Evolutionary conservation across 345 rosid genomes (phyloP).

Genomic region (Xanthoceras sorbifolium): DNA sequence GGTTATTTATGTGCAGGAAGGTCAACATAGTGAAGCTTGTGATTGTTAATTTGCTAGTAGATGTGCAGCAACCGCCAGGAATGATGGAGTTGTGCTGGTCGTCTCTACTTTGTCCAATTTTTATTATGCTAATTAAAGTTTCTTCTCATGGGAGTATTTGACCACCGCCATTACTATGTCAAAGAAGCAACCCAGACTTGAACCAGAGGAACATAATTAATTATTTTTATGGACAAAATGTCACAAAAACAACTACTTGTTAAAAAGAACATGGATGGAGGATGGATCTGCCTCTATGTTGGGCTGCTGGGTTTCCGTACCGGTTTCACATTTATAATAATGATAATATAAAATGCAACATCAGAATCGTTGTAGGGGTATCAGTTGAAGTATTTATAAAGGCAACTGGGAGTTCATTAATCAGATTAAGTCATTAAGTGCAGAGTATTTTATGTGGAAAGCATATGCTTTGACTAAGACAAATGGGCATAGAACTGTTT

Average conservation of each 20-base stretch:
- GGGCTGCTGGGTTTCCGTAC: conserved; percentile 1
- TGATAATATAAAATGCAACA: neutral
- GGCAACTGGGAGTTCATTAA: neutral
- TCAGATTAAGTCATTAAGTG: neutral
- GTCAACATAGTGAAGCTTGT: conserved; percentile 13
- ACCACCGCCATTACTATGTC: neutral
- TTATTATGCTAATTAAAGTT: neutral
- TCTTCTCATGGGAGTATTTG: neutral
- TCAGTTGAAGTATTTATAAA: neutral
- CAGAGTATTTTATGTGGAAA: neutral
- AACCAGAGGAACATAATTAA: too few species aligned
- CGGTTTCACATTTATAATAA: too few species aligned
- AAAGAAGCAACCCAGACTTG: neutral
- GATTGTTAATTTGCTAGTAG: conserved; percentile 16
- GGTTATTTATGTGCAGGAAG: neutral
- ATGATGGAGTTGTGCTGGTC: conserved; percentile 21
- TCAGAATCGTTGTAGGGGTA: neutral
- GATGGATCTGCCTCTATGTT: neutral
- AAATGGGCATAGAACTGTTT: neutral
- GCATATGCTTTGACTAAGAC: neutral
- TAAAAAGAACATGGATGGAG: neutral
- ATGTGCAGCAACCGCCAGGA: conserved; percentile 29
- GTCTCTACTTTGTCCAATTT: neutral
- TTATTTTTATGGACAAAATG: too few species aligned
- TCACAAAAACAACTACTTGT: too few species aligned